Base-by-base conservation (phyloP, 164 flowering plant genomes). In the Stephania cephalantha region DNA sequence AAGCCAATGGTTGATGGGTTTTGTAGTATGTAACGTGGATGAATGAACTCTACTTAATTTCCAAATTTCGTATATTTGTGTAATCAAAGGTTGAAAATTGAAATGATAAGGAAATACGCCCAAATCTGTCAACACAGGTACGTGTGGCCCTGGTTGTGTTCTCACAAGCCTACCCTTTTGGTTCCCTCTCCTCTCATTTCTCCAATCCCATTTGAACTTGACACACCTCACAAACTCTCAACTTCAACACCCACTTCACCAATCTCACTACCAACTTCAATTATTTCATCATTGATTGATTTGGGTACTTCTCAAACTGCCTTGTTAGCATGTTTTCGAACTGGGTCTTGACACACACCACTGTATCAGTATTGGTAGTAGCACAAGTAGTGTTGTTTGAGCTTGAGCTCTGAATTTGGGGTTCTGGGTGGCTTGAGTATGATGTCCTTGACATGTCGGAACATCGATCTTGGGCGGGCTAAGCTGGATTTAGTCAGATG, bases 391-490 rank as follows among this genome's bases (percentile, higher is more conserved):
- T 58, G 65, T 58, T 58, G 65, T 58, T 58, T 58, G 22, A 17
- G 65, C n/a, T 20, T 58, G 3, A 18, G 18, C 7, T 17, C 65
- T 61, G 5, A 61, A 65, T 70, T 77, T 25, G 6, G 70, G 79
- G 35, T 75, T 73, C 78, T 79, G 82, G 82, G 81, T 87, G 18
- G 71, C 9, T 73, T 79, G 67, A 82, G 78, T 79, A 91, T 89
- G 93, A 84, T 90, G 87, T 85, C 92, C 45, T 78, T 90, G 82
- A 81, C 89, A 76, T 87, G 89, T 83, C 86, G 76, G 46, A 85
- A 72, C 79, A 81, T 89, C 72, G 89, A 89, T 73, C 79, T 86
- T 69, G 84, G 83, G 30, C 79, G 87, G 65, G 75, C 82, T 61
- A 80, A 83, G 74, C 78, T 82, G 68, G 89, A 90, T 76, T 82